Percentiles rank a stretch among this genome's conserved stretches.
Evolutionary conservation across 2,329 filamentous ascomycete species (phyloP).

Genomic region (Neonectria magnoliae): DNA sequence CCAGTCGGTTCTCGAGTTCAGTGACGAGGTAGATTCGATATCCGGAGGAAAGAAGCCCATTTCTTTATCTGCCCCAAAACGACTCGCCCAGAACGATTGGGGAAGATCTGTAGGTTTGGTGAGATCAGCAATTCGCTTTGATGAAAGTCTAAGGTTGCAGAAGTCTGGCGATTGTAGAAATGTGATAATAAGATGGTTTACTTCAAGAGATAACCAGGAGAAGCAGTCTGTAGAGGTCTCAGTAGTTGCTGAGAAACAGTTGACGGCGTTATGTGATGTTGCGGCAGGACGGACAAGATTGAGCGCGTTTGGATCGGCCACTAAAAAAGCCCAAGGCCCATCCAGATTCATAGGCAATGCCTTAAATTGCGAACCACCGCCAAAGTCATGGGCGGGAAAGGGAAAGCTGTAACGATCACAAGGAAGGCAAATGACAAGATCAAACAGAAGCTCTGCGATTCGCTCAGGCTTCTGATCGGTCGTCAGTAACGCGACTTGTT

Average conservation of each 20-base stretch:
- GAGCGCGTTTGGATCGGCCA: constrained; percentile 2
- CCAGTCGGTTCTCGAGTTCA: neutral
- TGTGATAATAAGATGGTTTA: neutral
- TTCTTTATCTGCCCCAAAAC: constrained; percentile 9
- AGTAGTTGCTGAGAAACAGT: neutral
- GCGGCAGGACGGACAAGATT: neutral
- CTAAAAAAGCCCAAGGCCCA: neutral
- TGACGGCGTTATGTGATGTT: neutral
- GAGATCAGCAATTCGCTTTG: neutral
- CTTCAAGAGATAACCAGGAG: neutral
- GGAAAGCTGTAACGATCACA: neutral
- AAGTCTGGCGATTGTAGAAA: neutral
- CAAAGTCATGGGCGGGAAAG: constrained; percentile 10
- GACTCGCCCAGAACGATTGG: constrained; percentile 25
- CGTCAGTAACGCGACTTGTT: neutral
- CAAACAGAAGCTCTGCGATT: constrained; percentile 6
- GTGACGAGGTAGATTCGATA: rapidly evolving
- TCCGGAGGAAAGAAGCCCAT: constrained; percentile 8
- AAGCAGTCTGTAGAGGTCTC: neutral
- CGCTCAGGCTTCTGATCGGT: neutral
- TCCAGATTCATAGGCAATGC: neutral
- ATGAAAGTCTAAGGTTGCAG: constrained; percentile 17
- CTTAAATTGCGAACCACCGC: neutral
- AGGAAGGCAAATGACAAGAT: constrained; percentile 6
- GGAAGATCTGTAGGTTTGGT: neutral